Conservation (phyloP, 2,329 filamentous ascomycete species). For the Beauveria brongniartii region DNA sequence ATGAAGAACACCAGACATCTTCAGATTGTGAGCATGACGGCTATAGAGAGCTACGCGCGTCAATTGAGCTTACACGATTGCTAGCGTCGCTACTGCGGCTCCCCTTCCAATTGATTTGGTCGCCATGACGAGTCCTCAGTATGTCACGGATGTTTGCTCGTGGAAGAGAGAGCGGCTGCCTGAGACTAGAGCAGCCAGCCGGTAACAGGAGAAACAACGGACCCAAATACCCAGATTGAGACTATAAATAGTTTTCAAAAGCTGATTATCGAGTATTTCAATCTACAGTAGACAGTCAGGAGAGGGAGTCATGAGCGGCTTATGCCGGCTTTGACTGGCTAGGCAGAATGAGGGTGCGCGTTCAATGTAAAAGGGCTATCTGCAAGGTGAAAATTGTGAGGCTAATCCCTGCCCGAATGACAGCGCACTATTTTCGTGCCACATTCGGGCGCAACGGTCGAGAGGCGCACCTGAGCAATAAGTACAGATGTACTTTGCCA, state of each 20-base stretch:
- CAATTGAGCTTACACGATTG: neutral
- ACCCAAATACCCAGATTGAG: too few species aligned
- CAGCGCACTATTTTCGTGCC: neutral
- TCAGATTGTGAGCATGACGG: neutral
- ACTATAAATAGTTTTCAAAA: too few species aligned
- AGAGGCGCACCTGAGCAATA: neutral
- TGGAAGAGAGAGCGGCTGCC: too few species aligned
- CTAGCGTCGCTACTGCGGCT: neutral
- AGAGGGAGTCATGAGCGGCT: neutral
- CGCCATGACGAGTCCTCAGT: neutral
- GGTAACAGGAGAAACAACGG: too few species aligned
- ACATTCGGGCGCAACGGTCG: neutral
- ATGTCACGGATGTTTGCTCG: too few species aligned
- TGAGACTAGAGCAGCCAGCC: too few species aligned
- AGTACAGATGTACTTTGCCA: too few species aligned
- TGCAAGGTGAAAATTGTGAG: neutral
- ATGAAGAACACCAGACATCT: constrained; percentile 13
- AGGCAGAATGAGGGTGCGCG: neutral
- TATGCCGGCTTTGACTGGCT: neutral
- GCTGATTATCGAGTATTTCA: too few species aligned
- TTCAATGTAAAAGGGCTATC: neutral
- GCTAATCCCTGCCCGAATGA: neutral
- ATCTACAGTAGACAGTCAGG: too few species aligned
- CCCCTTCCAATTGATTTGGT: neutral
- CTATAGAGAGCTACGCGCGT: neutral